phyloP scores from a whole-genome alignment of 768 basidiomycete genomes.

The Rhodocollybia butyracea region DNA sequence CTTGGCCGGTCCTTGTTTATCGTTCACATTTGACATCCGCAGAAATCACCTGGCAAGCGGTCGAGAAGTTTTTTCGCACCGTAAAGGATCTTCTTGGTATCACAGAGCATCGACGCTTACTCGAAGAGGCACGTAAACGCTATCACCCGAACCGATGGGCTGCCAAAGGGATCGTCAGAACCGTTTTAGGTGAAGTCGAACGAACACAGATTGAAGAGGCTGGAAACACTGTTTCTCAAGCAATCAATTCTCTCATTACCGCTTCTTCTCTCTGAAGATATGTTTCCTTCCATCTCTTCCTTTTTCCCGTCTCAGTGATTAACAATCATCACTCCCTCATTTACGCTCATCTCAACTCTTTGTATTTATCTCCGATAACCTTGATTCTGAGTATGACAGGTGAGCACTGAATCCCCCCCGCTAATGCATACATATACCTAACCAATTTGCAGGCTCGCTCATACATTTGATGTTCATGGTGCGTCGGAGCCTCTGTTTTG shows the following conservation, averaged over 20 bases:
- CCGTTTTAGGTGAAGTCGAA: background rate
- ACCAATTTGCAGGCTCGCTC: too few species aligned
- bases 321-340: too few species aligned
- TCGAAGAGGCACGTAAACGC: background rate
- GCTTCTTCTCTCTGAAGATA: background rate
- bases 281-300: background rate
- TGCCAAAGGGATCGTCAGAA: background rate
- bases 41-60: background rate
- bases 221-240: background rate
- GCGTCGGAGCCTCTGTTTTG: too few species aligned
- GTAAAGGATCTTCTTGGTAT: background rate
- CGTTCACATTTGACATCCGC: background rate
- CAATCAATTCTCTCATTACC: background rate
- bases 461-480: too few species aligned
- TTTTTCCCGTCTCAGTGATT: background rate
- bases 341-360: too few species aligned
- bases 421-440: too few species aligned
- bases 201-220: background rate
- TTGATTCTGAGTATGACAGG: too few species aligned
- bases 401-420: too few species aligned
- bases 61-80: background rate
- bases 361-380: too few species aligned
- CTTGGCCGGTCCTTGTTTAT: background rate
- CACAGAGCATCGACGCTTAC: background rate
- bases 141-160: conserved; percentile 4